These are phyloP conservation scores for Gyromitra esculenta DNA, from an alignment of 2,329 filamentous ascomycete genomes.

Conservation along the genomic window DNA sequence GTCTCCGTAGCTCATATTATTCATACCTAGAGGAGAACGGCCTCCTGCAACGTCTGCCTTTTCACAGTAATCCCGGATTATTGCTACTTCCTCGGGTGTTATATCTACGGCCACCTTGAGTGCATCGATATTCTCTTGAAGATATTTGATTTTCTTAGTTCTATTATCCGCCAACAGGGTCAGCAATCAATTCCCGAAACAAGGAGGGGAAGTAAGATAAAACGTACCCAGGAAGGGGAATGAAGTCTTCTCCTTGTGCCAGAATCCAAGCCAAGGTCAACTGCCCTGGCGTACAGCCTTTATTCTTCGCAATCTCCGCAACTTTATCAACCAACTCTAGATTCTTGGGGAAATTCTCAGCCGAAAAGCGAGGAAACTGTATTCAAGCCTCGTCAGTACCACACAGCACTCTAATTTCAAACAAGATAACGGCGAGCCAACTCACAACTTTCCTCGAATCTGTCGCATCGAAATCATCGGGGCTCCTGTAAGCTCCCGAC, in stretches of 20 bases:
- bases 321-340: constrained; percentile 66
- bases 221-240: constrained; percentile 25
- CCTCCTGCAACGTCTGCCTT: constrained; percentile 52
- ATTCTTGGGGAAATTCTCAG: constrained; percentile 69
- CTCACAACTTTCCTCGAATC: constrained; percentile 60
- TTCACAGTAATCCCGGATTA: constrained; percentile 61
- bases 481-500: constrained; percentile 65
- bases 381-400: constrained; percentile 66
- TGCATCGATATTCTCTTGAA: constrained; percentile 61
- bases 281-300: constrained; percentile 67
- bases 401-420: background rate
- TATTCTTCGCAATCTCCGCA: constrained; percentile 65
- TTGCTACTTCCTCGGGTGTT: constrained; percentile 59
- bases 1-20: constrained; percentile 39
- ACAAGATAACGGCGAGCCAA: constrained; percentile 29
- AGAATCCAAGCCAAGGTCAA: constrained; percentile 72
- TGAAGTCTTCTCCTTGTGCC: constrained; percentile 69
- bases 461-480: constrained; percentile 67
- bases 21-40: background rate
- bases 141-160: constrained; percentile 33
- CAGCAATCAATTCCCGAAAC: background rate
- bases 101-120: constrained; percentile 58
- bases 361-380: constrained; percentile 66
- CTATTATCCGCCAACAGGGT: background rate
- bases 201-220: background rate